phyloP scores from a whole-genome alignment of 345 rosid genomes.

The Melastoma malabathricum region DNA sequence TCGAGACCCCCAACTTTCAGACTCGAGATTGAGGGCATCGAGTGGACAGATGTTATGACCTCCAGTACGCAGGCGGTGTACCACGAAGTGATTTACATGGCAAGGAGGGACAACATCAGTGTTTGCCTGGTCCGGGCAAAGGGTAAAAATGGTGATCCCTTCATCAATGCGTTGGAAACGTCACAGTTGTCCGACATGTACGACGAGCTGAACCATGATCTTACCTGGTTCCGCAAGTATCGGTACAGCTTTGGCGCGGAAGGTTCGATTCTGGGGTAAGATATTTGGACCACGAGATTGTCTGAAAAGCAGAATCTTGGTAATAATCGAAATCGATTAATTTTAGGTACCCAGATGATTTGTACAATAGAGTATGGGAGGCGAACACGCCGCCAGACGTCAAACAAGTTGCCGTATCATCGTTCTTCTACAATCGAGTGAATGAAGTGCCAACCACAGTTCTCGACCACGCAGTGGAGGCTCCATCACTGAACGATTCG shows the following conservation, averaged over 20 bases:
- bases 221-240: conserved; percentile 6
- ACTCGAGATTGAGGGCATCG: conserved; percentile 6
- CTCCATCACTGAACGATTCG: conserved; percentile 3
- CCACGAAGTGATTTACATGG: conserved; percentile 2
- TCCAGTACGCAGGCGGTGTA: neutral
- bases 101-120: neutral
- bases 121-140: conserved; percentile 3
- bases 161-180: conserved; percentile 6
- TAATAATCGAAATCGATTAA: neutral
- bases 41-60: conserved; percentile 4
- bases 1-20: conserved; percentile 4
- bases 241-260: conserved; percentile 2
- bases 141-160: neutral
- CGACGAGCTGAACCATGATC: neutral
- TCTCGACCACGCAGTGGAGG: conserved; percentile 5
- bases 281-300: neutral
- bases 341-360: conserved; percentile 2
- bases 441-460: neutral
- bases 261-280: neutral
- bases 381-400: neutral
- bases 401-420: neutral
- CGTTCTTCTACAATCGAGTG: neutral
- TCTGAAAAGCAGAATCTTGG: neutral
- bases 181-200: neutral
- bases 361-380: conserved; percentile 6